These are phyloP conservation scores for Vigna unguiculata DNA, from an alignment of 306 rosid species.

Conservation along the genomic window DNA sequence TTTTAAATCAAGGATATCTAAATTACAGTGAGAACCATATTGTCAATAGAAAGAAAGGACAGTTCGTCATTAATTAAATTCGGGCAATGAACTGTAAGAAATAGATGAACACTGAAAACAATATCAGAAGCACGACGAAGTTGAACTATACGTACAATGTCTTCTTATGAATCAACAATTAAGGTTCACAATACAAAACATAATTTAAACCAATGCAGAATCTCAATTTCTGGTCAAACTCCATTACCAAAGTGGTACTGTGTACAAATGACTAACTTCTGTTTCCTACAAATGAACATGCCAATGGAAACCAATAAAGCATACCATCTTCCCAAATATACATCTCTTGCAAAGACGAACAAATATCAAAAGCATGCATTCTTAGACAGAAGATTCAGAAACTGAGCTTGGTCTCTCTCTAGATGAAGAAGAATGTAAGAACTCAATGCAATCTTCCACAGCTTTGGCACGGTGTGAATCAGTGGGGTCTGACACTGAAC, in stretches of 20 bases:
- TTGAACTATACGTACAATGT: neutral
- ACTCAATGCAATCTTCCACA: constrained; percentile 78
- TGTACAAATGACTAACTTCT: constrained; percentile 23
- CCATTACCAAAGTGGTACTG: constrained; percentile 23
- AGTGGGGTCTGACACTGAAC: constrained; percentile 61
- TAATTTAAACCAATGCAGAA: constrained; percentile 8
- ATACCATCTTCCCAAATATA: constrained; percentile 23
- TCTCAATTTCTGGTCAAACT: constrained; percentile 14
- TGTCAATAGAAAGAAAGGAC: neutral
- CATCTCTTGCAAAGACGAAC: constrained; percentile 29
- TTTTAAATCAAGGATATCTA: neutral
- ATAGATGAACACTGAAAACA: neutral
- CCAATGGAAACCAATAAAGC: constrained; percentile 28
- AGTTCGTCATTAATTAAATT: constrained; percentile 2
- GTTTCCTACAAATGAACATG: constrained; percentile 18
- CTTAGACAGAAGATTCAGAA: constrained; percentile 45
- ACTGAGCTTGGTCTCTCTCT: constrained; percentile 67
- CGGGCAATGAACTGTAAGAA: neutral
- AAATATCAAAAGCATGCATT: neutral
- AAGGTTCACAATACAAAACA: neutral
- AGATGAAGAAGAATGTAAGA: constrained; percentile 77
- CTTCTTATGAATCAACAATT: neutral
- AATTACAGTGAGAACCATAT: neutral
- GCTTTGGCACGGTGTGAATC: constrained; percentile 83
- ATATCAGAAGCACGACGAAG: neutral